Percentiles rank a stretch among this genome's conserved stretches.
These are phyloP conservation scores for Tylopilus rubrobrunneus DNA, from an alignment of 768 basidiomycete genomes.

Conservation along the genomic window DNA sequence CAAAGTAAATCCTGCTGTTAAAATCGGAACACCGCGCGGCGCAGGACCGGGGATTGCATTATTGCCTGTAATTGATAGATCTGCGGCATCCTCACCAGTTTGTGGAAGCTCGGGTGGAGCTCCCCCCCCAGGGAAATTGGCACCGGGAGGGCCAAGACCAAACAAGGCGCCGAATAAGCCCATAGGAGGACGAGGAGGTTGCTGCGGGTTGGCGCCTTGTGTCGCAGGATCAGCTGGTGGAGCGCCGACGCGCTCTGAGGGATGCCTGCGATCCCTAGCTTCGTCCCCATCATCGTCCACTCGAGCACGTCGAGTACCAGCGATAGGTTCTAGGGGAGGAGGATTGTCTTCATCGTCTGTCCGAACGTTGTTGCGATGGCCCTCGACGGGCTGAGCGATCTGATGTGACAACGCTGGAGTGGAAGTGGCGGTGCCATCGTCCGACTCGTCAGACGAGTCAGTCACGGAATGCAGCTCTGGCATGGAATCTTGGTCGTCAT, in stretches of 20 bases:
- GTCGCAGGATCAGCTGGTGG: conserved; percentile 20
- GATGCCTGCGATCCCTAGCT: conserved; percentile 60
- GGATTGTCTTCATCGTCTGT: conserved; percentile 30
- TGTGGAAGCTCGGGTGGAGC: conserved; percentile 20
- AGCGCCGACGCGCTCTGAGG: conserved; percentile 51
- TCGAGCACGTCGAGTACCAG: conserved; percentile 45
- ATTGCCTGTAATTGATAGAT: conserved; percentile 17
- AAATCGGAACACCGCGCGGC: conserved; percentile 20
- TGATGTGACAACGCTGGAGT: conserved; percentile 25
- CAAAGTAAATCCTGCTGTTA: conserved; percentile 33
- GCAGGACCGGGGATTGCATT: conserved; percentile 21
- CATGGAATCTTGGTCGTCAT: conserved; percentile 39
- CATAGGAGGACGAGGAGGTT: conserved; percentile 11
- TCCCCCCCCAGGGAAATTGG: conserved; percentile 13
- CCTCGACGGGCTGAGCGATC: conserved; percentile 24
- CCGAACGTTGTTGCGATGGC: conserved; percentile 28
- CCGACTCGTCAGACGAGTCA: conserved; percentile 36
- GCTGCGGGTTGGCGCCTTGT: conserved; percentile 23
- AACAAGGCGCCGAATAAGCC: conserved; percentile 28
- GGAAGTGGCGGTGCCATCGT: conserved; percentile 27
- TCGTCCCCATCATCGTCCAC: conserved; percentile 62
- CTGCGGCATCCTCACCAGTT: conserved; percentile 26
- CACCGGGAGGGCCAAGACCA: conserved; percentile 14
- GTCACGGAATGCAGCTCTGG: conserved; percentile 39
- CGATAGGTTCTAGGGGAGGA: conserved; percentile 30